A percentile compares a stretch with the other conserved stretches of the same genome.
These are phyloP conservation scores for Aquilaria agallochum DNA, from an alignment of 441 rosid species.

Conservation along the genomic window DNA sequence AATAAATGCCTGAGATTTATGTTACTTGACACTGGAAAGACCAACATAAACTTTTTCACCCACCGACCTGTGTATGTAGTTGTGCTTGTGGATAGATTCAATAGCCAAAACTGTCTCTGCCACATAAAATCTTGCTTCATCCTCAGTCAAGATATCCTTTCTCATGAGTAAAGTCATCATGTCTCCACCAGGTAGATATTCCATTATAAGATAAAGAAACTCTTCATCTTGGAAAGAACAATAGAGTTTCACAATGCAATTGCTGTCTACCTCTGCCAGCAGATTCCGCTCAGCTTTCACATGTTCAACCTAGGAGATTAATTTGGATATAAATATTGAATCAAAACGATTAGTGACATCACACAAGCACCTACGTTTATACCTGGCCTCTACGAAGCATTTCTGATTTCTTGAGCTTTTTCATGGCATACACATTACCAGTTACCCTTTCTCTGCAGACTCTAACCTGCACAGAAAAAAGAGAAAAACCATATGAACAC, in stretches of 20 bases:
- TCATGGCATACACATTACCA: constrained; percentile 95
- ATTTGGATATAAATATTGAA: constrained; percentile 9
- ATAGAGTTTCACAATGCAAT: constrained; percentile 90
- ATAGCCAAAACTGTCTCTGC: constrained; percentile 94
- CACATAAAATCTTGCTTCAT: constrained; percentile 91
- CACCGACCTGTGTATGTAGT: constrained; percentile 77
- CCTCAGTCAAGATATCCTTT: constrained; percentile 87
- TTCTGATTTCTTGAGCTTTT: constrained; percentile 94
- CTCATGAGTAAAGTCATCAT: constrained; percentile 99
- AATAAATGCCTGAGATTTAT: constrained; percentile 10
- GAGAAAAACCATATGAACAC: background rate
- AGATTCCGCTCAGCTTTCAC: constrained; percentile 96
- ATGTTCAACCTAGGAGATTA: constrained; percentile 79
- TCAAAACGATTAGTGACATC: constrained; percentile 8
- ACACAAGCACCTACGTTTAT: constrained; percentile 13
- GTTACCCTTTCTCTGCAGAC: constrained; percentile 84
- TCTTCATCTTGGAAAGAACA: constrained; percentile 98
- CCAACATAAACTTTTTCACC: constrained; percentile 1
- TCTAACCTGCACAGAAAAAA: constrained; percentile 58
- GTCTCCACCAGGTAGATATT: constrained; percentile 98
- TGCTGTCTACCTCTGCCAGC: constrained; percentile 97
- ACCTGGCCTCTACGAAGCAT: constrained; percentile 99
- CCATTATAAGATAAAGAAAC: constrained; percentile 94
- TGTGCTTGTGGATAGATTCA: constrained; percentile 91
- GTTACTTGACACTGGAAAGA: background rate